Evolutionary conservation across 2,329 filamentous ascomycete genomes (phyloP).

Genomic region (Aureobasidium sp.): DNA sequence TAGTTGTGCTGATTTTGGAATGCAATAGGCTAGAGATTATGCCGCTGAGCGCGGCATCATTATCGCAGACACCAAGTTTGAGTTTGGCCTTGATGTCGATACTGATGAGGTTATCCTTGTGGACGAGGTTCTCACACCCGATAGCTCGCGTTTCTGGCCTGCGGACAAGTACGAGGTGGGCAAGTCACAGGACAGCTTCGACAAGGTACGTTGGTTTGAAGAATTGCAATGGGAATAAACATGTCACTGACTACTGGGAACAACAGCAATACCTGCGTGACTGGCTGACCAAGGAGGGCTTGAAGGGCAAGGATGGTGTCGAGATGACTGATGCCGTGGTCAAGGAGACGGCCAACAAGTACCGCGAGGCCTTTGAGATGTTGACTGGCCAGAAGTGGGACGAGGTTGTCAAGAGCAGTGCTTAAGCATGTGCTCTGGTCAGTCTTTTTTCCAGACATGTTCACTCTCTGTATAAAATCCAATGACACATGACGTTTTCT

Average conservation of each 20-base stretch:
- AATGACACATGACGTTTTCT: conserved; percentile 6
- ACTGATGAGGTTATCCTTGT: conserved; percentile 65
- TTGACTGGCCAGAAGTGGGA: conserved; percentile 53
- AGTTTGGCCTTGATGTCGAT: conserved; percentile 59
- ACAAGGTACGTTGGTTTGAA: conserved; percentile 50
- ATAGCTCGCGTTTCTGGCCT: conserved; percentile 76
- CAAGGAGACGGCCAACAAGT: conserved; percentile 61
- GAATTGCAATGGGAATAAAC: neutral
- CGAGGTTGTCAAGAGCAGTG: conserved; percentile 15
- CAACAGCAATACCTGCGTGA: conserved; percentile 56
- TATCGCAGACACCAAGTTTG: conserved; percentile 72
- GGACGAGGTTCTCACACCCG: conserved; percentile 79
- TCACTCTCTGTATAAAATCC: neutral
- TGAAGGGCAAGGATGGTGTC: conserved; percentile 70
- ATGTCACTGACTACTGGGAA: conserved; percentile 15
- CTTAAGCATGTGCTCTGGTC: neutral
- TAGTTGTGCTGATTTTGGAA: too few species aligned
- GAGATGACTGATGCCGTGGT: conserved; percentile 66
- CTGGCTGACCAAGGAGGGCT: conserved; percentile 66
- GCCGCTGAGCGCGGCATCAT: conserved; percentile 63
- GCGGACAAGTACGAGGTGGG: conserved; percentile 65
- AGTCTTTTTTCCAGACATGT: neutral
- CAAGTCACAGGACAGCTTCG: conserved; percentile 71
- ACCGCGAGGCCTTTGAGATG: conserved; percentile 66
- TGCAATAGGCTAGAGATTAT: conserved; percentile 49